A percentile compares a stretch with the other conserved stretches of the same genome.
phyloP scores from a whole-genome alignment of 352 stramenopile species.

The Phytophthora vignae region DNA sequence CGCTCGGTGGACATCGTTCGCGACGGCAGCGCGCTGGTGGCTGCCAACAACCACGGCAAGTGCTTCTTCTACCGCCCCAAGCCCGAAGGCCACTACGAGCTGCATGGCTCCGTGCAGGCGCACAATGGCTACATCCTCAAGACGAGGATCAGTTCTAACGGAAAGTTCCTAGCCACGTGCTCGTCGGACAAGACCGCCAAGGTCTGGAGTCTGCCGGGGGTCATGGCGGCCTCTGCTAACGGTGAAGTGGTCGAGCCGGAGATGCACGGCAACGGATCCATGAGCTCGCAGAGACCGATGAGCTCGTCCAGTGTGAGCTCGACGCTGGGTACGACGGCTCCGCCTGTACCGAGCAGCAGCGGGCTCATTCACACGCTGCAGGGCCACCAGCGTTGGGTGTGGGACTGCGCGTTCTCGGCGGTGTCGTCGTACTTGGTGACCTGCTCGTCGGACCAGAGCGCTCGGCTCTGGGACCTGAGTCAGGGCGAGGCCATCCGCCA shows the following conservation, averaged over 20 bases:
- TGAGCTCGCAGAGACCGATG: slow-evolving; percentile 39
- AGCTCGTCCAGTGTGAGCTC: slow-evolving; percentile 46
- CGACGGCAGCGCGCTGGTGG: slow-evolving; percentile 93
- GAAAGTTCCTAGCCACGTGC: slow-evolving; percentile 92
- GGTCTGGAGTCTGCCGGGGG: slow-evolving; percentile 79
- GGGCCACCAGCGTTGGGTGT: slow-evolving; percentile 97
- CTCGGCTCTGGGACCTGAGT: slow-evolving; percentile 97
- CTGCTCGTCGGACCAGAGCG: slow-evolving; percentile 95
- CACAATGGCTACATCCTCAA: slow-evolving; percentile 95
- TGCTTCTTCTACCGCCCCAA: slow-evolving; percentile 94
- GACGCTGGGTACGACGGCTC: slow-evolving; percentile 27
- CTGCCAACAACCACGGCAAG: slow-evolving; percentile 94
- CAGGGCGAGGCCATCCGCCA: slow-evolving; percentile 88
- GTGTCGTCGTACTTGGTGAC: slow-evolving; percentile 98
- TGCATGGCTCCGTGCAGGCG: slow-evolving; percentile 76
- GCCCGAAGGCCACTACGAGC: slow-evolving; percentile 67
- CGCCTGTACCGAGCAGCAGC: slow-evolving; percentile 42
- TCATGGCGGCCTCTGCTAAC: slow-evolving; percentile 35
- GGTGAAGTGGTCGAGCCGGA: slow-evolving; percentile 30
- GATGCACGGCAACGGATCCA: slow-evolving; percentile 40
- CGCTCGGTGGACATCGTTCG: slow-evolving; percentile 94
- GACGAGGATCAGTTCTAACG: slow-evolving; percentile 89
- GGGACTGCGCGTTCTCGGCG: slow-evolving; percentile 98
- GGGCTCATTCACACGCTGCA: slow-evolving; percentile 83
- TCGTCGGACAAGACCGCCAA: slow-evolving; percentile 94